Base-by-base conservation (phyloP, 148 eudicot species). In the Nepenthes gracilis region DNA sequence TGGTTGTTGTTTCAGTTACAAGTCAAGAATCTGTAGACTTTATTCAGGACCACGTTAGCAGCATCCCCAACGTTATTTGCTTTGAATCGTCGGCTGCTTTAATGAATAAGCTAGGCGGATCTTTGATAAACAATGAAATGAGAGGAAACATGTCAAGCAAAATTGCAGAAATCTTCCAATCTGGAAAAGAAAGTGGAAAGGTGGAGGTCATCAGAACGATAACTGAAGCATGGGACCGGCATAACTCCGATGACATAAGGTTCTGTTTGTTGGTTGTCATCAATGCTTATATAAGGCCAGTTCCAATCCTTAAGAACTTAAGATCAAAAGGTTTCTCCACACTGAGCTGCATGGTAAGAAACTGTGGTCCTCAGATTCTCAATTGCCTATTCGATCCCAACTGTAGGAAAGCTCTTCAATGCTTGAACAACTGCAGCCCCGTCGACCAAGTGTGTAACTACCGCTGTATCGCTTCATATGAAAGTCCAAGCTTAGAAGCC, bases 391-490 rank as follows among this genome's bases (percentile, higher is more conserved):
- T 94, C 68, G 99, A 94, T 70, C 87, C 96, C 2, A 74, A 75
- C 40, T 94, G 97, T 70, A 75, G 95, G 75, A 86, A 84, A 61
- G 99, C 99, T 54, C 85, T 94, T 57, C 88, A 89, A 54, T 94
- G 97, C 87, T 72, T 94, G 77, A 94, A 94, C 60, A 70, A 81
- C 47, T 94, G 99, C 75, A 94, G 99, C 64, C 97, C 97, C 13
- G 86, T 89, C 35, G 99, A 94, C 74, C 99, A 94, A 70, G 99
- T 94, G 38, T 94, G 99, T 79, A 94, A 80, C 64, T 94, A 94
- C 57, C 77, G 75, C 4, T 94, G 99, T 68, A 89, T 93, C 56
- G 97, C 92, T 36, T 94, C 99, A 1, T 89, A 94, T 38, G 97
- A 94, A 59, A 94, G 93, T 59, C 84, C 78, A 3, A 54, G 57